phyloP scores from a whole-genome alignment of 176 grass and related monocot species.

The Tillandsia fasciculata region DNA sequence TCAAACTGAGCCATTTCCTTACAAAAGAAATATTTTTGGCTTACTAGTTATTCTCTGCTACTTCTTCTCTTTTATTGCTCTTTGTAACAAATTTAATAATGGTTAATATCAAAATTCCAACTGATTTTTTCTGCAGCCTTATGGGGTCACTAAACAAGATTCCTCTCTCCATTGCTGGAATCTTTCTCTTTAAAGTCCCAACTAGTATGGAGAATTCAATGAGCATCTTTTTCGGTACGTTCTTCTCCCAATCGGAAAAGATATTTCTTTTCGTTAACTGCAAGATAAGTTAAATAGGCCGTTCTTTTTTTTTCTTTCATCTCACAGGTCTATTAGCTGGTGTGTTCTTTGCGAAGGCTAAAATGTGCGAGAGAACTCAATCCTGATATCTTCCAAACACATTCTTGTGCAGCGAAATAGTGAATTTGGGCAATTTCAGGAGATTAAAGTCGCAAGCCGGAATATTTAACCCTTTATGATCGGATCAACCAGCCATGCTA shows the following conservation, averaged over 20 bases:
- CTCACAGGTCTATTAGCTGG: conserved; percentile 67
- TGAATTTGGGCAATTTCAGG: background rate
- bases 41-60: too few relatives aligned
- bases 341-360: conserved; percentile 74
- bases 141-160: conserved; percentile 96
- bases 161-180: conserved; percentile 74
- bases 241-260: background rate
- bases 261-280: too few relatives aligned
- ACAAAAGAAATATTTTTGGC: too few relatives aligned
- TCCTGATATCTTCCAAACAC: conserved; percentile 23
- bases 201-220: conserved; percentile 77
- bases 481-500: too few relatives aligned
- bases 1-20: too few relatives aligned
- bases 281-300: background rate
- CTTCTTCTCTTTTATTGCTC: background rate
- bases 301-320: background rate
- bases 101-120: conserved; percentile 2
- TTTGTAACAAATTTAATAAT: background rate
- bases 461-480: too few relatives aligned
- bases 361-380: conserved; percentile 40
- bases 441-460: background rate
- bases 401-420: background rate
- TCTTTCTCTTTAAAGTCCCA: conserved; percentile 69
- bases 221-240: conserved; percentile 76
- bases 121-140: conserved; percentile 44